Base-by-base conservation (phyloP, 2,329 filamentous ascomycete genomes). In the Aspergillus glaucus region DNA sequence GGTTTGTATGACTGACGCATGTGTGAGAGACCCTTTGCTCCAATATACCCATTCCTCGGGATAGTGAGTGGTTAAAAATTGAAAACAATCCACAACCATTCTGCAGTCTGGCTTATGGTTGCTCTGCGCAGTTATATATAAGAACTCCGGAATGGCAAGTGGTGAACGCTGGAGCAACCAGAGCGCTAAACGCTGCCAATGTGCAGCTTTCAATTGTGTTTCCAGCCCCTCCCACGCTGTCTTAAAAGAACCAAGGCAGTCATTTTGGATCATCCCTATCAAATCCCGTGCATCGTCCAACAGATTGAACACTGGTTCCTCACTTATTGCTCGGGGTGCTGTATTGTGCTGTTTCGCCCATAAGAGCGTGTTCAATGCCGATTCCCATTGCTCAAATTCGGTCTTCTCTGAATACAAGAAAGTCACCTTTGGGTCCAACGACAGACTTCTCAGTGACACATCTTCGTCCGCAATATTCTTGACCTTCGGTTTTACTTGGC, bases 21-120 rank as follows among this genome's bases (percentile, higher is more conserved):
- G 67, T 30, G 55, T 57, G 34, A 56, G 48, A 15, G 48, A 46
- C 9, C 50, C 53, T n/a, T 50, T 55, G 43, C 51, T 43, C 55
- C 59, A 62, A 39, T 53, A 32, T 9, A 55, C 52, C 37, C 74
- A 60, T 24, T 64, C 51, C 4, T 58, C 51, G 39, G 62, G 61
- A 48, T 65, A 63, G 40, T 65, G 63, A 40, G 61, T 57, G 36
- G 73, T 62, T 41, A 79, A 55, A 51, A 74, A 73, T 17, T 67
- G 55, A 21, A 79, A 64, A 47, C 71, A 74, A 55, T 79, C 75
- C 26, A 68, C 66, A 10, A 76, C 61, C 54, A 73, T 68, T 32
- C 58, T 61, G 45, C 62, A 68, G 21, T 62, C 65, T n/a, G 65
- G 71, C 58, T 50, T 67, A 3, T 65, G 62, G 10, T 53, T 47